phyloP scores from a whole-genome alignment of 2,329 filamentous ascomycete species.

The Penicillium sp. region DNA sequence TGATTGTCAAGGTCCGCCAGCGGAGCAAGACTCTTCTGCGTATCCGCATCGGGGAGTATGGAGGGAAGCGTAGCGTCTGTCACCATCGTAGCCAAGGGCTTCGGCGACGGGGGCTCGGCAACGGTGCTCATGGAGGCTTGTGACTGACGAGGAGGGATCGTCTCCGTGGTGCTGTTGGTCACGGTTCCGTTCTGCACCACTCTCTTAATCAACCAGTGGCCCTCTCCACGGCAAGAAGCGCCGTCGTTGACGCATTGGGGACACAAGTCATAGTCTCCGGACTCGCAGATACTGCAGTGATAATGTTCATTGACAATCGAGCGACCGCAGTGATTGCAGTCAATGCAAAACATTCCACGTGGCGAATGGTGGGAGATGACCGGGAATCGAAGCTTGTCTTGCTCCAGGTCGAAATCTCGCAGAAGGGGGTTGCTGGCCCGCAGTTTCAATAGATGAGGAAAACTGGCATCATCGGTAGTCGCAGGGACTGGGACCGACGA shows the following conservation, averaged over 20 bases:
- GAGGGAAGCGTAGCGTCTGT: background rate
- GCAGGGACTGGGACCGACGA: constrained; percentile 9
- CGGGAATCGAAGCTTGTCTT: constrained; percentile 28
- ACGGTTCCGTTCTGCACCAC: constrained; percentile 71
- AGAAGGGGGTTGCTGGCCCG: constrained; percentile 14
- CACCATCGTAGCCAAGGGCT: constrained; percentile 22
- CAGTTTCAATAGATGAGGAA: background rate
- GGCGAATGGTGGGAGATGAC: constrained; percentile 32
- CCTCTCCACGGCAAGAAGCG: constrained; percentile 67
- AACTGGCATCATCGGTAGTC: constrained; percentile 2
- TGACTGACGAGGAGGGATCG: constrained; percentile 58
- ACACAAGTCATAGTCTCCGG: constrained; percentile 93
- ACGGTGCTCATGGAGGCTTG: constrained; percentile 28
- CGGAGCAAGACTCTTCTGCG: background rate
- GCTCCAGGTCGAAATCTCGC: constrained; percentile 26
- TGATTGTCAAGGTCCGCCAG: constrained; percentile 15
- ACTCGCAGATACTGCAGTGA: constrained; percentile 89
- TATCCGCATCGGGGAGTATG: too few relatives aligned
- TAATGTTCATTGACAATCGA: constrained; percentile 78
- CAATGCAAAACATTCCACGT: constrained; percentile 65
- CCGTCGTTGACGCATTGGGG: constrained; percentile 68
- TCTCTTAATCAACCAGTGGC: constrained; percentile 94
- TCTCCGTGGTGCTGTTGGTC: constrained; percentile 79
- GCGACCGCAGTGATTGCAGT: constrained; percentile 83
- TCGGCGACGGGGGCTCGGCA: constrained; percentile 5